phyloP scores from a whole-genome alignment of 768 basidiomycete genomes.

The Daedaleopsis sinensis region DNA sequence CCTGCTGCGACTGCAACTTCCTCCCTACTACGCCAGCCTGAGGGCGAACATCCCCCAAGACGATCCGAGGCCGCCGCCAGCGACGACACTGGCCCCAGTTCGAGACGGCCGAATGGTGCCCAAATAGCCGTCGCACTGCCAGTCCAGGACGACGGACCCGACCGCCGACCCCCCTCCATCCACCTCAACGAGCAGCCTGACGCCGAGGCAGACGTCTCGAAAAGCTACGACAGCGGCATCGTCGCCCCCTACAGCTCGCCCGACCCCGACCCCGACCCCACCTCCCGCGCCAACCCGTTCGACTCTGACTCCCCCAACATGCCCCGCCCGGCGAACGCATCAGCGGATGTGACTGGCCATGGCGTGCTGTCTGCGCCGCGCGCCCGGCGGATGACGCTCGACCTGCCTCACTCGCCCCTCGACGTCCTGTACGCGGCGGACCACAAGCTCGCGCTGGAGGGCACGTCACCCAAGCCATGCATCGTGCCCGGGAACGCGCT shows the following conservation, averaged over 20 bases:
- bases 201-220: too few species aligned
- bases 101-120: neutral
- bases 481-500: slow-evolving; percentile 39
- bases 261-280: neutral
- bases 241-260: neutral
- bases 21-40: too few species aligned
- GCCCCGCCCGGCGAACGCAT: slow-evolving; percentile 2
- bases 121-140: neutral
- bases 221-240: neutral
- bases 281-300: too few species aligned
- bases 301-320: neutral
- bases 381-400: slow-evolving; percentile 20
- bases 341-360: neutral
- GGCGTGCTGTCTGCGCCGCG: neutral
- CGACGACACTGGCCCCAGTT: neutral
- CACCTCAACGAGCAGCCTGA: neutral
- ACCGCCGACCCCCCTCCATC: slow-evolving; percentile 4
- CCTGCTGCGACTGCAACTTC: too few species aligned
- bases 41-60: too few species aligned
- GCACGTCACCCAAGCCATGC: slow-evolving; percentile 33
- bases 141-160: neutral
- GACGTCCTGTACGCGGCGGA: slow-evolving; percentile 24
- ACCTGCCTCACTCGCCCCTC: slow-evolving; percentile 16
- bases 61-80: too few species aligned
- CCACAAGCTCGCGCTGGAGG: slow-evolving; percentile 27